Conservation (phyloP, 2,329 filamentous ascomycete genomes). For the Claviceps digitariae region DNA sequence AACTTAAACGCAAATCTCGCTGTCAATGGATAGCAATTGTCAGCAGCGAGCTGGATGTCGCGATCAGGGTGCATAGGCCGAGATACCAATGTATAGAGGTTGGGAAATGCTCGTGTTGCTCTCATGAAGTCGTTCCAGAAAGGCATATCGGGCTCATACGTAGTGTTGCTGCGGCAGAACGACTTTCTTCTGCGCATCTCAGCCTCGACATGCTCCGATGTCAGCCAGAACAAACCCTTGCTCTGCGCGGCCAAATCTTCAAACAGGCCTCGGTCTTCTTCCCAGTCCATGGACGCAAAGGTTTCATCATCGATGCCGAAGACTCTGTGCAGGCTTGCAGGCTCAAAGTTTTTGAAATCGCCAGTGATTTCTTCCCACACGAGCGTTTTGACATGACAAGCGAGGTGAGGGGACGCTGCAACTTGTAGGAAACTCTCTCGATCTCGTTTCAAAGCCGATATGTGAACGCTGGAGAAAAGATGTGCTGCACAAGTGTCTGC, state of each 20-base stretch:
- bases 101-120: not conserved
- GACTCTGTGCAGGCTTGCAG: not conserved
- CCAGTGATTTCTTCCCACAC: not conserved
- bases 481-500: not conserved
- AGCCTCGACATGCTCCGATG: not conserved
- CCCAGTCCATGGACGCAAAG: not conserved
- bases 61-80: not conserved
- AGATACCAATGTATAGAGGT: not conserved
- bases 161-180: too few relatives aligned
- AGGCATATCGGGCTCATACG: not conserved
- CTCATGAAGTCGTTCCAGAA: not conserved
- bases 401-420: not conserved
- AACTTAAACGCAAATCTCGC: not conserved
- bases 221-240: not conserved
- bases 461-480: not conserved
- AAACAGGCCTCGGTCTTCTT: not conserved
- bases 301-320: not conserved
- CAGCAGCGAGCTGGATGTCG: not conserved
- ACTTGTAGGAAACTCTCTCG: not conserved
- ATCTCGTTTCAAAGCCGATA: not conserved
- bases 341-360: not conserved
- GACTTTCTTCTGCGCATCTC: not conserved
- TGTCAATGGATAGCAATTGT: not conserved
- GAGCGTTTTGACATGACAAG: not conserved
- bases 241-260: not conserved